Percentiles rank a stretch among this genome's conserved stretches.
Evolutionary conservation across 345 rosid species (phyloP).

Genomic region (Eucalyptus cloeziana): DNA sequence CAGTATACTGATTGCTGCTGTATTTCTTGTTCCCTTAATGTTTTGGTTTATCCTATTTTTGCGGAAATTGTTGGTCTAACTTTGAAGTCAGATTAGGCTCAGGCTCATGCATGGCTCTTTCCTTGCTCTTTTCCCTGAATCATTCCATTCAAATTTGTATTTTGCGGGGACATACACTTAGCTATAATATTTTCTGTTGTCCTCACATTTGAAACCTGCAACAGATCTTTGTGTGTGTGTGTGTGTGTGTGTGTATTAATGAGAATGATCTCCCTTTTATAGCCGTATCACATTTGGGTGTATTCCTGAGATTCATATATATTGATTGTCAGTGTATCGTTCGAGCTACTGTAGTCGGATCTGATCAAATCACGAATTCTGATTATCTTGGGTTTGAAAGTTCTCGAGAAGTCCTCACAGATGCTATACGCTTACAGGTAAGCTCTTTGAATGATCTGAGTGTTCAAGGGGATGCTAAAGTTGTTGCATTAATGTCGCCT

Average conservation of each 20-base stretch:
- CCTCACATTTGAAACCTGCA: background rate
- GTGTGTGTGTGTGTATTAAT: too few relatives aligned
- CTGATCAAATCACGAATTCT: slow-evolving; percentile 22
- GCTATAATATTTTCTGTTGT: background rate
- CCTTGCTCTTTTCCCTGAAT: background rate
- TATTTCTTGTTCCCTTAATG: background rate
- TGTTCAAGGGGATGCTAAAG: background rate
- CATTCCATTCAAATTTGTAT: background rate
- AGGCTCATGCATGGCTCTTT: background rate
- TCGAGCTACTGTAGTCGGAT: slow-evolving; percentile 59
- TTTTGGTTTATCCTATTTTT: background rate
- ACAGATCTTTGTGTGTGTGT: background rate
- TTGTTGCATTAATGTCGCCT: background rate
- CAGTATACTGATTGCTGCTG: background rate
- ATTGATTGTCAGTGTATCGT: slow-evolving; percentile 55
- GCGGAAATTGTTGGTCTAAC: background rate
- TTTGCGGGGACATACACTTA: background rate
- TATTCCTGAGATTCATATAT: background rate
- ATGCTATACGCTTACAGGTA: slow-evolving; percentile 78
- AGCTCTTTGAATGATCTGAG: background rate
- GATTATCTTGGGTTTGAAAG: slow-evolving; percentile 27
- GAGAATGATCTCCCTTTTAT: background rate
- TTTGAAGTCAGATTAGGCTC: background rate
- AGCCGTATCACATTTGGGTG: background rate
- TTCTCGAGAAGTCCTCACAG: slow-evolving; percentile 39